Evolutionary conservation across 2,329 filamentous ascomycete species (phyloP).

Genomic region (Penicillium sp.): DNA sequence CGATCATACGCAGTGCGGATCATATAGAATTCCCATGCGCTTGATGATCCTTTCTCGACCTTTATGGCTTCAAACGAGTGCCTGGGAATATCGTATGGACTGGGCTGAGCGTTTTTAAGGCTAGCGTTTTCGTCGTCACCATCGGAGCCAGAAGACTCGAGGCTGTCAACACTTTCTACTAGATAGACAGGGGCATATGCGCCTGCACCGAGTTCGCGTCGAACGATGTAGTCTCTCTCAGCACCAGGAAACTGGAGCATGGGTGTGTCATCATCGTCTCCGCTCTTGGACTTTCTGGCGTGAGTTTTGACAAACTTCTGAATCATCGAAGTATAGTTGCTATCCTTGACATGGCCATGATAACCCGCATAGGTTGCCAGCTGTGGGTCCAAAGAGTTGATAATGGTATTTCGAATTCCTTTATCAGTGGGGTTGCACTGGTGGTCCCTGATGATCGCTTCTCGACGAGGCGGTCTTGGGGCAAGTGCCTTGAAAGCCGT

Average conservation of each 20-base stretch:
- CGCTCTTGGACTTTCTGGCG: constrained; percentile 45
- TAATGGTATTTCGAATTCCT: constrained; percentile 65
- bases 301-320: constrained; percentile 70
- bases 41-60: constrained; percentile 76
- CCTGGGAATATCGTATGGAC: constrained; percentile 27
- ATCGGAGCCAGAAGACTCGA: constrained; percentile 36
- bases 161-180: constrained; percentile 63
- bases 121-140: constrained; percentile 33
- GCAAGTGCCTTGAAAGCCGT: constrained; percentile 34
- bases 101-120: constrained; percentile 31
- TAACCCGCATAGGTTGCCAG: constrained; percentile 72
- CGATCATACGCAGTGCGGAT: constrained; percentile 75
- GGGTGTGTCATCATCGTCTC: constrained; percentile 59
- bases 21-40: constrained; percentile 94
- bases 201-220: constrained; percentile 81
- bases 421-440: constrained; percentile 88
- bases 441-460: constrained; percentile 69
- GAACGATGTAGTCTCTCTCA: constrained; percentile 66
- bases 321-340: constrained; percentile 66
- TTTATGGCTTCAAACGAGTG: constrained; percentile 80
- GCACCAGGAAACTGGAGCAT: constrained; percentile 62
- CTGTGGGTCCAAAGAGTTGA: constrained; percentile 66
- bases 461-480: constrained; percentile 28
- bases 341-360: constrained; percentile 62
- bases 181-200: constrained; percentile 95